These are phyloP conservation scores for Fusarium kyushuense DNA, from an alignment of 2,329 filamentous ascomycete genomes.

Conservation along the genomic window DNA sequence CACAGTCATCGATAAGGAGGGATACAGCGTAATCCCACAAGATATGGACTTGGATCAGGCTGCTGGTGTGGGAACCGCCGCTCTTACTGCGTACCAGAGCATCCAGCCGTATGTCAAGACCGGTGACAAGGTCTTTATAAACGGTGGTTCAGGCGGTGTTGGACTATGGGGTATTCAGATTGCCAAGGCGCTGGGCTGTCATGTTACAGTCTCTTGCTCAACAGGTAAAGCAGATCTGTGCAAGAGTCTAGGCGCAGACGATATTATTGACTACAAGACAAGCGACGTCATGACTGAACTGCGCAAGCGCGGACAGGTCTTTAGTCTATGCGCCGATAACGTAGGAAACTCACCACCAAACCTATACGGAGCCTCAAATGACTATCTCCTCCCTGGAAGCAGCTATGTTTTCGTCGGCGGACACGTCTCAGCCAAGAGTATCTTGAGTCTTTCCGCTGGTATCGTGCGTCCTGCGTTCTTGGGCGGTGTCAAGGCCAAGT, in stretches of 20 bases:
- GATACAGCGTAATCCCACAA: constrained; percentile 55
- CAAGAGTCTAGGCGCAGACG: constrained; percentile 71
- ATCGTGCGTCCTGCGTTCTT: constrained; percentile 52
- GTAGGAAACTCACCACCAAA: constrained; percentile 62
- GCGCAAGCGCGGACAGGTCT: constrained; percentile 60
- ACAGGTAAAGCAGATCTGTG: constrained; percentile 68
- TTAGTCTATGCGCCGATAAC: constrained; percentile 69
- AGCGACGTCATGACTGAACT: constrained; percentile 62
- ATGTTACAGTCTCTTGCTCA: constrained; percentile 72
- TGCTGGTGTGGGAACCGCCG: constrained; percentile 59
- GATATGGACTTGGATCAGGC: constrained; percentile 57
- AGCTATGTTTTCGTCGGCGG: constrained; percentile 66
- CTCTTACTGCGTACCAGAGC: constrained; percentile 62
- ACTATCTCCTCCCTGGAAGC: constrained; percentile 62
- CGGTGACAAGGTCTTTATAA: constrained; percentile 73
- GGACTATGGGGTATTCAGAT: constrained; percentile 74
- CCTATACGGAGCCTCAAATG: constrained; percentile 65
- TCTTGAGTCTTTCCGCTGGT: constrained; percentile 43
- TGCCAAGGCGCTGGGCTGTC: constrained; percentile 70
- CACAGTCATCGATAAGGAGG: constrained; percentile 50
- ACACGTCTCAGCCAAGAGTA: constrained; percentile 46
- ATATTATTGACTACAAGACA: constrained; percentile 71
- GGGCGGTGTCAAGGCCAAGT: constrained; percentile 58
- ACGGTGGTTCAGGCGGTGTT: constrained; percentile 73
- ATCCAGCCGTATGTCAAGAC: constrained; percentile 60